A percentile compares a stretch with the other conserved stretches of the same genome.
Evolutionary conservation across 805 yeast genomes (phyloP).

Genomic region (Isabelozyma heimii): DNA sequence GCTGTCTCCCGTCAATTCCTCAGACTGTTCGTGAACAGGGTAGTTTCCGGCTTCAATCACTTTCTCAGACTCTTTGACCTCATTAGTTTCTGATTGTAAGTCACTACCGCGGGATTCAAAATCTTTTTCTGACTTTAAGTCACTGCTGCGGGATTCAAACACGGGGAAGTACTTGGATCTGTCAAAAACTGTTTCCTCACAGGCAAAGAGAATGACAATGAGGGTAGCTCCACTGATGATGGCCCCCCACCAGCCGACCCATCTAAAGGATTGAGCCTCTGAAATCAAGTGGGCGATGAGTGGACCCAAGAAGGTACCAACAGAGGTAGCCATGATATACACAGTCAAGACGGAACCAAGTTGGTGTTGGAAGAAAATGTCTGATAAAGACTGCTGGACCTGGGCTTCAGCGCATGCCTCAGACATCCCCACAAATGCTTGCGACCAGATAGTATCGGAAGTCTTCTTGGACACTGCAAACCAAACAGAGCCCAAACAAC

Average conservation of each 20-base stretch:
- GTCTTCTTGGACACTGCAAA: constrained; percentile 56
- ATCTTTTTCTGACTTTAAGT: constrained; percentile 5
- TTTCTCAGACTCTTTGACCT: constrained; percentile 12
- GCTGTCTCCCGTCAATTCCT: background rate
- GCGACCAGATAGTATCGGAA: constrained; percentile 71
- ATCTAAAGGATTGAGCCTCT: constrained; percentile 59
- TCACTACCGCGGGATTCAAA: constrained; percentile 3
- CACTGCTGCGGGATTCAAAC: constrained; percentile 2
- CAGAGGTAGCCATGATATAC: constrained; percentile 71
- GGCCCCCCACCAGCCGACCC: constrained; percentile 78
- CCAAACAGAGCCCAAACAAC: constrained; percentile 69
- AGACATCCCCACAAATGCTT: constrained; percentile 73
- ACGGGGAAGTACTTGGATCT: constrained; percentile 37
- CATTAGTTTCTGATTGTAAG: constrained; percentile 4
- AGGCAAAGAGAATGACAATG: constrained; percentile 51
- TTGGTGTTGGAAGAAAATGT: constrained; percentile 76
- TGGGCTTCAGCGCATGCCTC: constrained; percentile 78
- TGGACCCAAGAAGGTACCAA: constrained; percentile 80
- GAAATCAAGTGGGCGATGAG: constrained; percentile 73
- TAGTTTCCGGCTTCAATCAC: constrained; percentile 8
- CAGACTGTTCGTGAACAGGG: background rate
- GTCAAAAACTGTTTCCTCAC: constrained; percentile 73
- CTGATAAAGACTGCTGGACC: constrained; percentile 66
- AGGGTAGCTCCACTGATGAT: constrained; percentile 42
- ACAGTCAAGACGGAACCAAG: constrained; percentile 69